Base-by-base conservation (phyloP, 306 rosid genomes). In the Hylodesmum podocarpum region DNA sequence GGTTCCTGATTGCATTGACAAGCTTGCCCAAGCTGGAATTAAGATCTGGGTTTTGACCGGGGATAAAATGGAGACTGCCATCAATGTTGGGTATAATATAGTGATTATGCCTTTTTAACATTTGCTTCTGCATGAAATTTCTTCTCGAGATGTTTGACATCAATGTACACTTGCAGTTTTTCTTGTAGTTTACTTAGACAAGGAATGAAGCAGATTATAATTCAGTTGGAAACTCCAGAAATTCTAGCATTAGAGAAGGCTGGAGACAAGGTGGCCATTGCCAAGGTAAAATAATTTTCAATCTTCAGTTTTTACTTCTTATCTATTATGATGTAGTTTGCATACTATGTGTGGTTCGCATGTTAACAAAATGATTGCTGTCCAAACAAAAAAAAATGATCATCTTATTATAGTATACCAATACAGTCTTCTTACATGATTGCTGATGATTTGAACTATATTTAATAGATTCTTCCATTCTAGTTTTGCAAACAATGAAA, bases 41-140 rank as follows among this genome's bases (percentile, higher is more conserved):
- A 96, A 96, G 88, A 96, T 96, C 49, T 96, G 99, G 99, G 98
- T 96, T 80, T 87, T 96, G 85, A 96, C 99, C 11, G 99, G 99
- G 73, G 99, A 96, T 78, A 96, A 96, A 83, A 91, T 96, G 98
- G 99, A 96, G 91, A 96, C 99, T 62, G 99, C 99, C 70, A 87
- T 93, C 80, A 96, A 96, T 83, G 87, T 96, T 70, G 98, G 99
- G 98, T 94, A 91, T 81, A 77, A 66, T 71, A 28, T 72, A 58
- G 37, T 80, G 33, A 39, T 59, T 69, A 49, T 75, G 12, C 46
- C 39, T 25, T 37, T 33, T 63, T 19, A 4, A 29, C 74, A 11
- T 70, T 73, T 14, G 29, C 58, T 73, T 57, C 75, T 33, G 54
- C 22, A 10, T 59, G 73, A 57, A 62, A 16, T 66, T 76, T 39